These are phyloP conservation scores for Crithidia brevicula DNA, from an alignment of 208 protist species.

Conservation along the genomic window DNA sequence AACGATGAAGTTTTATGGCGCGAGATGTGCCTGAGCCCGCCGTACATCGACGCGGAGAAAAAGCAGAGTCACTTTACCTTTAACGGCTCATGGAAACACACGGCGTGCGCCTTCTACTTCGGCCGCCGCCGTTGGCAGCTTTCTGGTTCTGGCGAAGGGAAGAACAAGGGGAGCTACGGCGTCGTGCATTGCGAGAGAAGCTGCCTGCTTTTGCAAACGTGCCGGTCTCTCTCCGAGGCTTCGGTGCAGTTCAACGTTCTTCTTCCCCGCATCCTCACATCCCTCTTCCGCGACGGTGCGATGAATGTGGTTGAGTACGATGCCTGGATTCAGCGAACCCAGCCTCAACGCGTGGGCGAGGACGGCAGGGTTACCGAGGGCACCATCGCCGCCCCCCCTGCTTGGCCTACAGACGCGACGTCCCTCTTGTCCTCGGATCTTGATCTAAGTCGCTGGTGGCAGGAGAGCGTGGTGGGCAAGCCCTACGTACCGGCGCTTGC, in stretches of 20 bases:
- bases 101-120: slow-evolving; percentile 16
- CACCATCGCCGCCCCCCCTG: too few relatives aligned
- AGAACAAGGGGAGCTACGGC: not conserved
- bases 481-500: slow-evolving; percentile 1
- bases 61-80: slow-evolving; percentile 38
- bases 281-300: not conserved
- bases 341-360: not conserved
- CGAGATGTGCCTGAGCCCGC: slow-evolving; percentile 17
- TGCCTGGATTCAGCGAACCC: not conserved
- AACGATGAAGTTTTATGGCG: slow-evolving; percentile 36
- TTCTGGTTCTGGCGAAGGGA: not conserved
- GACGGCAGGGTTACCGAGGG: not conserved
- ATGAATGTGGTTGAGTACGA: not conserved
- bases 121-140: not conserved
- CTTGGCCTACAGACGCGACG: too few relatives aligned
- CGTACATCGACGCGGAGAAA: slow-evolving; percentile 25
- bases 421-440: too few relatives aligned
- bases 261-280: slow-evolving; percentile 6
- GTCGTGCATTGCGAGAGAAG: not conserved
- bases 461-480: slow-evolving; percentile 2
- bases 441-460: not conserved
- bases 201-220: not conserved
- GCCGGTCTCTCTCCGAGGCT: not conserved
- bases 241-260: slow-evolving; percentile 1
- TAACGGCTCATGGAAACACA: slow-evolving; percentile 43